Percentiles rank a stretch among this genome's conserved stretches.
Conservation (phyloP, 2,329 filamentous ascomycete genomes). For the Penicillium sp. region DNA sequence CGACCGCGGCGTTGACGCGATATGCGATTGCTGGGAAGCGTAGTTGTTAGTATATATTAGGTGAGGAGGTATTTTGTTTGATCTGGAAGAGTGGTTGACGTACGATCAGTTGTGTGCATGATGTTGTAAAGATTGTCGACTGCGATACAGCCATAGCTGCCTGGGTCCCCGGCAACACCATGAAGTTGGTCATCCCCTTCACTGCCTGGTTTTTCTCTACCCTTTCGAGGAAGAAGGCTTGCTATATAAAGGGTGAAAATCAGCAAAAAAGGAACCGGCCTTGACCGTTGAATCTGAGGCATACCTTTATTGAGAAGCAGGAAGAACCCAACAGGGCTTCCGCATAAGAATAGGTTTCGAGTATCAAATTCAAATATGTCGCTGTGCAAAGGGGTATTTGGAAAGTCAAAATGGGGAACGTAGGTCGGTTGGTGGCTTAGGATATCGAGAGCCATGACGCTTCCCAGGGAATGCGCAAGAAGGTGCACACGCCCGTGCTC, state of each 20-base stretch:
- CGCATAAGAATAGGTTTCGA: slow-evolving; percentile 80
- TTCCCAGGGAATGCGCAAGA: slow-evolving; percentile 89
- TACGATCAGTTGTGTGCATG: slow-evolving; percentile 66
- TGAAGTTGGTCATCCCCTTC: slow-evolving; percentile 60
- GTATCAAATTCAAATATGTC: slow-evolving; percentile 87
- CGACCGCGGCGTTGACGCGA: slow-evolving; percentile 84
- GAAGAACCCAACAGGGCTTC: slow-evolving; percentile 91
- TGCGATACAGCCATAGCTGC: slow-evolving; percentile 82
- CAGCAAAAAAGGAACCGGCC: background rate
- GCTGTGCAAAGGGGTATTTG: slow-evolving; percentile 41
- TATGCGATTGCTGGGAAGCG: slow-evolving; percentile 73
- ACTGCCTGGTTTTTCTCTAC: slow-evolving; percentile 70
- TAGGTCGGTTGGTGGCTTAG: slow-evolving; percentile 81
- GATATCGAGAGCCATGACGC: slow-evolving; percentile 90
- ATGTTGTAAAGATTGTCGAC: slow-evolving; percentile 98
- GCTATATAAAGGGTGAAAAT: slow-evolving; percentile 35
- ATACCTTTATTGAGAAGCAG: slow-evolving; percentile 70
- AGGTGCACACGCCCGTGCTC: slow-evolving; percentile 81
- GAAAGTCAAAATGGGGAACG: slow-evolving; percentile 52
- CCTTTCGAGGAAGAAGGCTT: slow-evolving; percentile 70
- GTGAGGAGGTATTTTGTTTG: background rate
- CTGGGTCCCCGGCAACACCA: slow-evolving; percentile 71
- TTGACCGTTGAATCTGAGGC: background rate
- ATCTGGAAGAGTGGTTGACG: slow-evolving; percentile 12
- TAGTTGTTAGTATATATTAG: slow-evolving; percentile 49